Percentiles rank a stretch among this genome's conserved stretches.
These are phyloP conservation scores for Neonectria faginata DNA, from an alignment of 2,329 filamentous ascomycete species.

Conservation along the genomic window DNA sequence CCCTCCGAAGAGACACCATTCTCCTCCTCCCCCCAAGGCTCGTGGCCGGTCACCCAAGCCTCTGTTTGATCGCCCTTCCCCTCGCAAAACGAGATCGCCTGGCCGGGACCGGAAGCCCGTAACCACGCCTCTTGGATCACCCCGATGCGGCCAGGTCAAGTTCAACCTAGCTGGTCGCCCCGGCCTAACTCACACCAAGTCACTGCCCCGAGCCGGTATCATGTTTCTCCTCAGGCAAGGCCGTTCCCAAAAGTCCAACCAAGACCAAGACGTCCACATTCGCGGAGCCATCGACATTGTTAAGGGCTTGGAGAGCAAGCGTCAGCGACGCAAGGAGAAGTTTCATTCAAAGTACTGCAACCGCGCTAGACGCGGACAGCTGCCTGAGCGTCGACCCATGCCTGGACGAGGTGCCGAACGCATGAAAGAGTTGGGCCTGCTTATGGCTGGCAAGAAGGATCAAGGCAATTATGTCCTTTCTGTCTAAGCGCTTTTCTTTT, in stretches of 20 bases:
- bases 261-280: constrained; percentile 70
- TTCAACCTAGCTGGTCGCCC: constrained; percentile 66
- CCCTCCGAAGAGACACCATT: constrained; percentile 46
- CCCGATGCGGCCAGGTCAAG: constrained; percentile 54
- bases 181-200: constrained; percentile 82
- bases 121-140: constrained; percentile 53
- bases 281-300: constrained; percentile 98
- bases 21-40: constrained; percentile 56
- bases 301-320: constrained; percentile 94
- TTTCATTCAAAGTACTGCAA: constrained; percentile 90
- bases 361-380: constrained; percentile 77
- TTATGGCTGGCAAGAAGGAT: constrained; percentile 84
- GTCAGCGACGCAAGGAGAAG: constrained; percentile 92
- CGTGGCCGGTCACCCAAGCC: constrained; percentile 64
- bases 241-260: constrained; percentile 51
- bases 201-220: constrained; percentile 82
- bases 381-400: constrained; percentile 72
- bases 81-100: constrained; percentile 76
- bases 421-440: constrained; percentile 84
- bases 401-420: constrained; percentile 91
- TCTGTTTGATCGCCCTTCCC: constrained; percentile 76
- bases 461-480: constrained; percentile 83
- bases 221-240: constrained; percentile 69
- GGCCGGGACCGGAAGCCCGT: constrained; percentile 71
- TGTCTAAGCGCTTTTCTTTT: constrained; percentile 59